Percentiles rank a stretch among this genome's conserved stretches.
These are phyloP conservation scores for Metschnikowia dekortorum DNA, from an alignment of 805 yeast species.

Conservation along the genomic window DNA sequence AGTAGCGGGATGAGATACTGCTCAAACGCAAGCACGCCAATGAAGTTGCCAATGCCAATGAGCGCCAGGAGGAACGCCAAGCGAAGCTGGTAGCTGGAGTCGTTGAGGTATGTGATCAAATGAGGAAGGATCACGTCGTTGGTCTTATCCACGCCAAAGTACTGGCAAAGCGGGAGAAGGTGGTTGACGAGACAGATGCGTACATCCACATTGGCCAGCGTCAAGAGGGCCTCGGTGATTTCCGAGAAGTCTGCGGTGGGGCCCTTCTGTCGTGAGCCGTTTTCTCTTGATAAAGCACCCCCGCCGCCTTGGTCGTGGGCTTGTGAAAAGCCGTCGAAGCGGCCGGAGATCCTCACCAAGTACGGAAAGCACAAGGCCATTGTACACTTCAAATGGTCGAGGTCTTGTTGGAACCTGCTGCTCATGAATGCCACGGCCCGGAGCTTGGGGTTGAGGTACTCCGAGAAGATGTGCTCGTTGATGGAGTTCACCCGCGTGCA, in stretches of 20 bases:
- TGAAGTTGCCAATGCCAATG: constrained; percentile 68
- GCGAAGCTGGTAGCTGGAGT: constrained; percentile 61
- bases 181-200: constrained; percentile 65
- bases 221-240: constrained; percentile 58
- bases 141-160: constrained; percentile 82
- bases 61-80: constrained; percentile 68
- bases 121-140: constrained; percentile 88
- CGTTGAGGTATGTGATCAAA: constrained; percentile 86
- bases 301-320: constrained; percentile 15
- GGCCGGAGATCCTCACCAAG: constrained; percentile 60
- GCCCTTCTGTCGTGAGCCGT: too few species aligned
- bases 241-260: constrained; percentile 51
- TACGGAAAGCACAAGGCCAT: constrained; percentile 72
- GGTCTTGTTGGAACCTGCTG: constrained; percentile 25
- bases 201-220: constrained; percentile 64
- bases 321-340: constrained; percentile 32
- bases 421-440: constrained; percentile 21
- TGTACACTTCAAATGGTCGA: constrained; percentile 45
- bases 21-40: constrained; percentile 79
- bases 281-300: too few species aligned
- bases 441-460: constrained; percentile 74
- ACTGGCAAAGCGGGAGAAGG: constrained; percentile 72
- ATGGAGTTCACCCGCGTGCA: constrained; percentile 67
- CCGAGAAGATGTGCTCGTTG: constrained; percentile 74
- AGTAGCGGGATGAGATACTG: constrained; percentile 84